phyloP scores from a whole-genome alignment of 1,284 basidiomycete genomes.

The Ceratobasidium papillatum region DNA sequence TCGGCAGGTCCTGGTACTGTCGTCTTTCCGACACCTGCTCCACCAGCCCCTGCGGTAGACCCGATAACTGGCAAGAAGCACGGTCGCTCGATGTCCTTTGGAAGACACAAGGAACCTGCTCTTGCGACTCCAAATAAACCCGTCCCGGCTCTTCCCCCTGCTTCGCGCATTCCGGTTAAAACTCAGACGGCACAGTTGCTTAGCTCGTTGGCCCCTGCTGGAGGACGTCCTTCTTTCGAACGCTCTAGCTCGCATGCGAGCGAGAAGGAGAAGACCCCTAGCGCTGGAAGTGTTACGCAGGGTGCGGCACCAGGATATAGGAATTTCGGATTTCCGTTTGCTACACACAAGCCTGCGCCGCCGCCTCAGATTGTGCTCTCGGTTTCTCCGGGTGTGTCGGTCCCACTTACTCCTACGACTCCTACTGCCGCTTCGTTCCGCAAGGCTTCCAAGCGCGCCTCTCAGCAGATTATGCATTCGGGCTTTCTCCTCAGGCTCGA shows the following conservation, averaged over 20 bases:
- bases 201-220: not conserved
- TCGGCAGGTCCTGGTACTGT: slow-evolving; percentile 36
- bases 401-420: slow-evolving; percentile 43
- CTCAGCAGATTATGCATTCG: slow-evolving; percentile 76
- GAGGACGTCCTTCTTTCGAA: slow-evolving; percentile 11
- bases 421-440: slow-evolving; percentile 45
- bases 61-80: slow-evolving; percentile 19
- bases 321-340: slow-evolving; percentile 30
- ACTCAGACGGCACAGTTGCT: slow-evolving; percentile 3
- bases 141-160: not conserved
- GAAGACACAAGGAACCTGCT: slow-evolving; percentile 14
- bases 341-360: slow-evolving; percentile 8
- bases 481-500: slow-evolving; percentile 75
- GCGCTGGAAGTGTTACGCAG: slow-evolving; percentile 8
- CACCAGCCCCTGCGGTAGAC: not conserved
- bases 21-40: slow-evolving; percentile 10
- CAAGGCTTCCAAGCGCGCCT: slow-evolving; percentile 61
- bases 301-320: slow-evolving; percentile 11
- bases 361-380: slow-evolving; percentile 38
- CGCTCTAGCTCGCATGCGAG: slow-evolving; percentile 8
- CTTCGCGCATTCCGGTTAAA: not conserved
- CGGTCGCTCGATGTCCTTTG: slow-evolving; percentile 31
- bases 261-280: slow-evolving; percentile 15
- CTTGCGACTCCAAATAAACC: not conserved
- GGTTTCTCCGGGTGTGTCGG: slow-evolving; percentile 39